phyloP scores from a whole-genome alignment of 148 eudicot species.

The Nyssa sinensis region DNA sequence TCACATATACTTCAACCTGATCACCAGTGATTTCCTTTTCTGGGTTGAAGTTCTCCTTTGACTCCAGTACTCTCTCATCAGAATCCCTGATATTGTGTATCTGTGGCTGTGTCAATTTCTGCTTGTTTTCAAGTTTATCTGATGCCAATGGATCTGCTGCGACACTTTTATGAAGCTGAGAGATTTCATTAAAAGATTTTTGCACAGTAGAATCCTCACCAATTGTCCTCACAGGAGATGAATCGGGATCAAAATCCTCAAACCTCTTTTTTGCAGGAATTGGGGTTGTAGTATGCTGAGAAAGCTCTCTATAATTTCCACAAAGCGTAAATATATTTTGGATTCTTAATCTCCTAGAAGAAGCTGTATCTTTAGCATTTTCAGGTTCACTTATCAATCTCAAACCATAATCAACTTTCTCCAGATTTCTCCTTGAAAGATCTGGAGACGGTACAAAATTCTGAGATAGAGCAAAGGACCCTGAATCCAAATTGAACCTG shows the following conservation, averaged over 20 bases:
- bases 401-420: neutral
- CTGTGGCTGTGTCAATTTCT: conserved; percentile 2
- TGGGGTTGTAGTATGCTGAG: conserved; percentile 39
- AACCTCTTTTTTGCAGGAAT: conserved; percentile 23
- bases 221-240: conserved; percentile 18
- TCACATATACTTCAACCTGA: conserved; percentile 62
- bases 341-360: conserved; percentile 58
- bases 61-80: conserved; percentile 13
- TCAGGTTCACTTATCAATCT: conserved; percentile 13
- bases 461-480: conserved; percentile 8
- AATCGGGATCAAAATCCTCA: conserved; percentile 21
- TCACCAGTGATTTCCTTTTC: conserved; percentile 25
- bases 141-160: neutral
- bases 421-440: no score
- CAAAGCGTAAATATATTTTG: conserved; percentile 85
- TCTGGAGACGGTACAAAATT: neutral
- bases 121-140: conserved; percentile 4
- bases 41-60: conserved; percentile 65
- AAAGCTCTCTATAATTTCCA: conserved; percentile 80
- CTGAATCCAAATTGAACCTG: neutral
- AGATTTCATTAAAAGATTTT: neutral
- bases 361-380: conserved; percentile 22
- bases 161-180: no score
- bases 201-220: conserved; percentile 2
- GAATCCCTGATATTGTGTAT: neutral